Evolutionary conservation across 192 early-diverging fungal species (phyloP), one percentile per base, ranked within the genome.

Genomic region (Coemansia sp.): DNA sequence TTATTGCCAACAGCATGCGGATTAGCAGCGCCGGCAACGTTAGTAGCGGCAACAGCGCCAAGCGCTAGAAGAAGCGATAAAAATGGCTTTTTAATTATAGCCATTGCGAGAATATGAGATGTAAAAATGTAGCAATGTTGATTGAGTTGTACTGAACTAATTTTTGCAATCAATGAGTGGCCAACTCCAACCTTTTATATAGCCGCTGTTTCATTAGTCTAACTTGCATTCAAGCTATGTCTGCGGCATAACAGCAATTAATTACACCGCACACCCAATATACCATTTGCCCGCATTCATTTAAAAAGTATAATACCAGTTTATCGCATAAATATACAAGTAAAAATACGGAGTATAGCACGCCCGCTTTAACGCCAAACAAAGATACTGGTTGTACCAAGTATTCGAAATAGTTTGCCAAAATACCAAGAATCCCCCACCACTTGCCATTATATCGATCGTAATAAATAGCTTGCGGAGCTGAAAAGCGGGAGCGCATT

Each of bases 61-160:
- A 76, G 37, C 4, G 74, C 74, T 3, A 76, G 31, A n/a, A 76
- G 36, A 26, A 76, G 44, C 15, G 68, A 64, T 50, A 76, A 25
- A 40, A 76, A 56, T 2, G 74, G 52, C 57, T 63, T 64, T 57
- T 64, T 68, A 14, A 70, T 55, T 8, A 42, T 47, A 25, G 28
- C 65, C 65, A 67, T 67, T 44, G 20, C n/a, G 5, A 19, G 11
- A 15, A 2, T 21, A 21, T 44, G 10, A 62, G 5, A 34, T 54
- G 15, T 38, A 17, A n/a, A 15, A 19, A 6, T n/a, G 46, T 15
- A n/a, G 6, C n/a, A 17, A 6, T 19, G 46, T 48, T 48, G 46
- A 19, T 48, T 1, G 15, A 19, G 38, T 17, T 48, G 46, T 19
- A n/a, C n/a, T 48, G 15, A 19, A 48, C 46, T 48, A 19, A 48